Percentiles rank a stretch among this genome's conserved stretches.
These are phyloP conservation scores for Lactuca saligna DNA, from an alignment of 129 eudicot species.

Conservation along the genomic window DNA sequence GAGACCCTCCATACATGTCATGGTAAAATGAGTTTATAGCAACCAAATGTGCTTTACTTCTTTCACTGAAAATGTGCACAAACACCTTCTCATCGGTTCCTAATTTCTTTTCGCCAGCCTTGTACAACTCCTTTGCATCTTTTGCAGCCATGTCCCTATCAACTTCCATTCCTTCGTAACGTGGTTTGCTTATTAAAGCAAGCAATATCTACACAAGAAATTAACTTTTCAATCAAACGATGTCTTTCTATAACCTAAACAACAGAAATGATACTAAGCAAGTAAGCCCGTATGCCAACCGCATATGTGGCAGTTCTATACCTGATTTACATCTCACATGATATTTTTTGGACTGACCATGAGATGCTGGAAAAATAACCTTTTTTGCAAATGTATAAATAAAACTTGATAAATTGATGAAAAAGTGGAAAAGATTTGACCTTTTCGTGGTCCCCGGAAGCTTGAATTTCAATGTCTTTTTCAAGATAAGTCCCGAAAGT, in stretches of 20 bases:
- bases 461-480: slow-evolving; percentile 40
- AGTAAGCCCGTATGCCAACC: neutral
- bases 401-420: neutral
- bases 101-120: slow-evolving; percentile 63
- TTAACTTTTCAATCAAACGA: slow-evolving; percentile 1
- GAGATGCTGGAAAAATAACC: neutral
- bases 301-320: too few species aligned
- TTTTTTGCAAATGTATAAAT: neutral
- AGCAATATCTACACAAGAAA: slow-evolving; percentile 57
- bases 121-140: slow-evolving; percentile 62
- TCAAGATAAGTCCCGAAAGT: slow-evolving; percentile 45
- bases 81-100: slow-evolving; percentile 58
- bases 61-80: slow-evolving; percentile 45
- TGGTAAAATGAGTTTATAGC: slow-evolving; percentile 48
- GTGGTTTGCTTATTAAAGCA: slow-evolving; percentile 44
- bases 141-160: slow-evolving; percentile 47
- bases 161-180: slow-evolving; percentile 57
- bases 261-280: slow-evolving; percentile 4
- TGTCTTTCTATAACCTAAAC: neutral
- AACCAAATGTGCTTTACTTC: slow-evolving; percentile 59
- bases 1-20: slow-evolving; percentile 54
- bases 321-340: neutral
- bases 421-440: slow-evolving; percentile 22
- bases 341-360: too few species aligned
- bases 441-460: slow-evolving; percentile 58